Conservation (phyloP, 805 yeast species). For the Saturnispora silvae region DNA sequence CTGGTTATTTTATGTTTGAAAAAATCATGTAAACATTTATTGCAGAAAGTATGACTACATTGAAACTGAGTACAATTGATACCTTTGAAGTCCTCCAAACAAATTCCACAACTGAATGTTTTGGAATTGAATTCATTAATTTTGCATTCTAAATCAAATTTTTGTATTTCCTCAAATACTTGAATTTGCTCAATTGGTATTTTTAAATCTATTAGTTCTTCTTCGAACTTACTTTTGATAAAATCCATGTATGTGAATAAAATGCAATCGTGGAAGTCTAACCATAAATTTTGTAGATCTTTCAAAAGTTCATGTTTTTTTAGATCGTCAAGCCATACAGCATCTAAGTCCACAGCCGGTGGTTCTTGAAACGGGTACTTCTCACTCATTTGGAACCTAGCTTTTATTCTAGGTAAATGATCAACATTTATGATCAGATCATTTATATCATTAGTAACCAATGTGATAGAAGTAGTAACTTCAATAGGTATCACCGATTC, state of each 20-base stretch:
- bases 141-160: constrained; percentile 16
- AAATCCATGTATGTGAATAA: constrained; percentile 11
- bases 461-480: constrained; percentile 15
- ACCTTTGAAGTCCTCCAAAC: constrained; percentile 42
- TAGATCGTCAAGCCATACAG: constrained; percentile 23
- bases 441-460: constrained; percentile 12
- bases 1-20: constrained; percentile 31
- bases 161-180: constrained; percentile 8
- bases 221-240: constrained; percentile 9
- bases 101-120: constrained; percentile 46
- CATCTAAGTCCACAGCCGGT: constrained; percentile 22
- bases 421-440: constrained; percentile 10
- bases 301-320: constrained; percentile 16
- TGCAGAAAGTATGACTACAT: constrained; percentile 44
- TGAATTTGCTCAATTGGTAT: constrained; percentile 3
- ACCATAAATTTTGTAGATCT: constrained; percentile 7
- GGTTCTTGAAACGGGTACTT: constrained; percentile 27
- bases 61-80: constrained; percentile 26
- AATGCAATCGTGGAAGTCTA: constrained; percentile 5
- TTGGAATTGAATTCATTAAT: constrained; percentile 22
- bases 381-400: constrained; percentile 25
- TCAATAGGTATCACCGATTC: constrained; percentile 22
- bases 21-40: constrained; percentile 33
- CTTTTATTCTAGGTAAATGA: constrained; percentile 25
- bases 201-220: constrained; percentile 23